A percentile compares a stretch with the other conserved stretches of the same genome.
Conservation (phyloP, 208 protist genomes). For the Balamuthia mandrillaris region DNA sequence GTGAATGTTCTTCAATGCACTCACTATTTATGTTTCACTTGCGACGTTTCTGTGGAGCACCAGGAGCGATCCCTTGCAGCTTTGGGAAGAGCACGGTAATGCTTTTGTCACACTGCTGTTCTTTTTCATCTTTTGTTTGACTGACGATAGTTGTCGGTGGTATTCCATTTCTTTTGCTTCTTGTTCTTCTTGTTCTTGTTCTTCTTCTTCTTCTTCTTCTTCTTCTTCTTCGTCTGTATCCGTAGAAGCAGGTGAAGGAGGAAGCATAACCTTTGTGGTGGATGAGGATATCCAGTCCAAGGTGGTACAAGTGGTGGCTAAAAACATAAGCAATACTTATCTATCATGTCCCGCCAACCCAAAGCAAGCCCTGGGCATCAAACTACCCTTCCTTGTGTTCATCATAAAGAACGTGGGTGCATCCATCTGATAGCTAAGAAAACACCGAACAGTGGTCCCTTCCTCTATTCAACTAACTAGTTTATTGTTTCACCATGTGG, state of each 20-base stretch:
- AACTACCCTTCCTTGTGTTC: constrained; percentile 98
- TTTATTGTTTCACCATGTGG: not conserved
- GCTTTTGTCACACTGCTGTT: not conserved
- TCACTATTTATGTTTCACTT: not conserved
- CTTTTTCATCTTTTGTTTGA: not conserved
- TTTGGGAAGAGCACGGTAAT: constrained; percentile 91
- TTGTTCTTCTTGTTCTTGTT: not conserved
- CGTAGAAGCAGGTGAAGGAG: constrained; percentile 95
- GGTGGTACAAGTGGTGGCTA: constrained; percentile 97
- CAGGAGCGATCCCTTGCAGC: constrained; percentile 93
- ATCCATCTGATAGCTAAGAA: too few relatives aligned
- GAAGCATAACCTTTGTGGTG: constrained; percentile 72
- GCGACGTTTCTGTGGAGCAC: not conserved
- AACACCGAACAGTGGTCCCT: too few relatives aligned
- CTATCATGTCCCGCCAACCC: constrained; percentile 94
- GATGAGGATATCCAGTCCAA: constrained; percentile 98
- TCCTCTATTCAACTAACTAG: too few relatives aligned
- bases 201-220: not conserved
- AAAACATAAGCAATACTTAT: constrained; percentile 96
- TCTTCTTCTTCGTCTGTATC: constrained; percentile 80
- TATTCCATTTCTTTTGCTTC: not conserved
- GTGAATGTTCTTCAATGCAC: not conserved
- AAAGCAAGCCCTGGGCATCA: constrained; percentile 97
- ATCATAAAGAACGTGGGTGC: constrained; percentile 94
- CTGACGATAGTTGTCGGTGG: not conserved